A percentile compares a stretch with the other conserved stretches of the same genome.
Evolutionary conservation across 169 alveolate genomes (phyloP).

Genomic region (Eimeria falciformis): DNA sequence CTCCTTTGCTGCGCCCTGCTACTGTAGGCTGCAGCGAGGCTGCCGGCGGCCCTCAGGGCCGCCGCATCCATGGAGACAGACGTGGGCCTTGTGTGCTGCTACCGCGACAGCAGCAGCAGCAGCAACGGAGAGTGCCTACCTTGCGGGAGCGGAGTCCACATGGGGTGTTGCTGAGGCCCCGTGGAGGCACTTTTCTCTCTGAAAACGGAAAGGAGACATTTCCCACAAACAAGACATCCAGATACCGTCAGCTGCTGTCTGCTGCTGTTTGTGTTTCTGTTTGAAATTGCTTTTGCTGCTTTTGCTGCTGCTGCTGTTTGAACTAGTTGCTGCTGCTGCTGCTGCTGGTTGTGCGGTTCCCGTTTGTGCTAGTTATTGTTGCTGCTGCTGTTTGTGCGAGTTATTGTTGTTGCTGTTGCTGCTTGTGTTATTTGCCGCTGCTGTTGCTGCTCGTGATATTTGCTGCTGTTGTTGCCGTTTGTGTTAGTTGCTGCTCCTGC

Average conservation of each 20-base stretch:
- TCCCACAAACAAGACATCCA: too few relatives aligned
- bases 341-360: background rate
- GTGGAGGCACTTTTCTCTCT: background rate
- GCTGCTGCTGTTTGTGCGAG: background rate
- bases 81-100: conserved; percentile 24
- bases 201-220: too few relatives aligned
- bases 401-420: too few relatives aligned
- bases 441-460: background rate
- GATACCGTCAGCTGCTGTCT: conserved; percentile 1
- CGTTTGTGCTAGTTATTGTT: background rate
- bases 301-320: too few relatives aligned
- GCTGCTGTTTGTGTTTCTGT: background rate
- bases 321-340: too few relatives aligned
- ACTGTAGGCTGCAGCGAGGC: background rate
- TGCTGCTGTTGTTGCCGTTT: background rate
- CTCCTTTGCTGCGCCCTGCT: too few relatives aligned
- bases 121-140: background rate
- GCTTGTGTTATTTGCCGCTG: too few relatives aligned
- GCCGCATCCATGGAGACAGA: background rate
- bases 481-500: background rate
- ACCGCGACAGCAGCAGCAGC: conserved; percentile 31
- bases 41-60: background rate
- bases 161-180: conserved; percentile 5
- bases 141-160: conserved; percentile 1
- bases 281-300: too few relatives aligned